Evolutionary conservation across 23 red algal genomes (phyloP).

Genomic region (Gracilariopsis chorda): DNA sequence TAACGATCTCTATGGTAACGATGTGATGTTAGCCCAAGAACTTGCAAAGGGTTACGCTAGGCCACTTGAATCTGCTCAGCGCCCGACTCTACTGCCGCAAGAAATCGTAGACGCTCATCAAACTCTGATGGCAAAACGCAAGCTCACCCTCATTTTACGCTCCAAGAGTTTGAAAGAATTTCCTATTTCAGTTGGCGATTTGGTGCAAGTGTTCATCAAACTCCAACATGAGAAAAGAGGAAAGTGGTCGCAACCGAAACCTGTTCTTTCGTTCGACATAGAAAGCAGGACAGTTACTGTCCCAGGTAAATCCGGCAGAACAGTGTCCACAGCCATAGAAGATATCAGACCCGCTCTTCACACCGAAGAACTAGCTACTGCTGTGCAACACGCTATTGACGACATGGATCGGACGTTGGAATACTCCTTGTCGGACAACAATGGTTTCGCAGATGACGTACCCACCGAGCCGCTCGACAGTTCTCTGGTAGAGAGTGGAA

Average conservation of each 20-base stretch:
- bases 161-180: not conserved
- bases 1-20: not conserved
- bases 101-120: not conserved
- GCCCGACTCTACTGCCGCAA: not conserved
- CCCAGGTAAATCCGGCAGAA: not conserved
- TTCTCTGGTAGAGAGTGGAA: not conserved
- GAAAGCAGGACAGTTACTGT: not conserved
- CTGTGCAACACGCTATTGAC: slow-evolving; percentile 20
- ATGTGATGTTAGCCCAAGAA: not conserved
- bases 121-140: not conserved
- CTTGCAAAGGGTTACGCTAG: not conserved
- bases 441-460: not conserved
- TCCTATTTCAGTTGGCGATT: slow-evolving; percentile 3
- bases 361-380: not conserved
- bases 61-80: not conserved
- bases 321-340: not conserved
- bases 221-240: not conserved
- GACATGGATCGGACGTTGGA: not conserved
- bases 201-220: slow-evolving; percentile 24
- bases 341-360: not conserved
- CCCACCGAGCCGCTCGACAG: not conserved
- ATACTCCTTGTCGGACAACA: not conserved
- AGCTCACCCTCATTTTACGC: slow-evolving; percentile 23
- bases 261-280: not conserved
- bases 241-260: not conserved